Evolutionary conservation across 2,329 filamentous ascomycete genomes (phyloP).

Genomic region (Colletotrichum lupini): DNA sequence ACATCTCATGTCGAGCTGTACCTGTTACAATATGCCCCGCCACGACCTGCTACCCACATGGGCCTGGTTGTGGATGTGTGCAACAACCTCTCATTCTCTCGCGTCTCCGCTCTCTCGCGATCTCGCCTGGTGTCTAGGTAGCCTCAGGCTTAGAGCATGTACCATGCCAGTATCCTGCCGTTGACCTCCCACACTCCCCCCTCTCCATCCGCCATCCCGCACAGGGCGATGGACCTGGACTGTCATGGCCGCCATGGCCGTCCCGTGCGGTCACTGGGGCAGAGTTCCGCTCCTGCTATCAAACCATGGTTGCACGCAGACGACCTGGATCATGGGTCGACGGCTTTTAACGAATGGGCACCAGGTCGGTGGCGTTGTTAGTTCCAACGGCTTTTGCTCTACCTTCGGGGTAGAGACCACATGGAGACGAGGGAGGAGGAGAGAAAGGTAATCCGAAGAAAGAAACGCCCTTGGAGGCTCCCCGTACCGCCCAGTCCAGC

Average conservation of each 20-base stretch:
- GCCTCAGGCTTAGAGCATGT: constrained; percentile 8
- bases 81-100: constrained; percentile 6
- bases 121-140: background rate
- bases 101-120: background rate
- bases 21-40: constrained; percentile 22
- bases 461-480: background rate
- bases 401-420: background rate
- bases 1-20: constrained; percentile 9
- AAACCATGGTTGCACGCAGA: constrained; percentile 30
- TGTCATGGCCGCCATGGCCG: background rate
- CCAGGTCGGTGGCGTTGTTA: constrained; percentile 19
- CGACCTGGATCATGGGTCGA: constrained; percentile 29
- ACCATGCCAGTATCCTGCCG: constrained; percentile 24
- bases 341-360: constrained; percentile 9
- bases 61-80: constrained; percentile 24
- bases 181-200: background rate
- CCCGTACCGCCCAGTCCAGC: background rate
- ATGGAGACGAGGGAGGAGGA: background rate
- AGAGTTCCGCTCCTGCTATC: constrained; percentile 17
- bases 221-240: constrained; percentile 1
- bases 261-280: constrained; percentile 4
- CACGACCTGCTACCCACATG: constrained; percentile 8
- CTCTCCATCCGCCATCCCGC: background rate
- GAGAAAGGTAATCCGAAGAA: background rate
- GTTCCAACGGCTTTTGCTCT: constrained; percentile 15